phyloP scores from a whole-genome alignment of 129 eudicot species.

The Flaveria ramosissima region DNA sequence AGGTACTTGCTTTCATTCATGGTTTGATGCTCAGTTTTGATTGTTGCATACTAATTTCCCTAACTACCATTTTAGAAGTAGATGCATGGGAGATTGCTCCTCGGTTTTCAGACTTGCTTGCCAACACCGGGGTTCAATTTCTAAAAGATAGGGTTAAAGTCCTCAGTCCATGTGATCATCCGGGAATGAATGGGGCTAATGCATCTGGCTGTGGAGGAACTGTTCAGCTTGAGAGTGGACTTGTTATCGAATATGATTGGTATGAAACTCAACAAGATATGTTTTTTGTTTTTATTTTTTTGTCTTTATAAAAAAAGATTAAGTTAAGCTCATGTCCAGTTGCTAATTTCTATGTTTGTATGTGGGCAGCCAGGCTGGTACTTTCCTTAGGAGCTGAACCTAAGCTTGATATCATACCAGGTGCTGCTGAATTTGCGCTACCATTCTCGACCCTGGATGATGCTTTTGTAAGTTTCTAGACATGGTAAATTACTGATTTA shows the following conservation, averaged over 20 bases:
- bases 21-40: slow-evolving; percentile 2
- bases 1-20: slow-evolving; percentile 50
- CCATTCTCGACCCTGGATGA: slow-evolving; percentile 93
- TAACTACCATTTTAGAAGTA: slow-evolving; percentile 59
- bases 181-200: slow-evolving; percentile 46
- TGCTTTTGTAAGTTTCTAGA: slow-evolving; percentile 73
- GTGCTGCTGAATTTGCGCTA: slow-evolving; percentile 81
- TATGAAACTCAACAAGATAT: slow-evolving; percentile 27
- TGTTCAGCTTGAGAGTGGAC: slow-evolving; percentile 94
- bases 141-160: slow-evolving; percentile 71
- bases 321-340: not conserved
- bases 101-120: slow-evolving; percentile 82
- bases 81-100: slow-evolving; percentile 99
- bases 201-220: slow-evolving; percentile 62
- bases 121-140: slow-evolving; percentile 68
- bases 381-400: slow-evolving; percentile 97
- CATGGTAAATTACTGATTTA: not conserved
- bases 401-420: slow-evolving; percentile 81
- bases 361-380: slow-evolving; percentile 99
- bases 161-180: slow-evolving; percentile 63
- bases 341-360: slow-evolving; percentile 45
- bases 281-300: not conserved
- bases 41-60: slow-evolving; percentile 17
- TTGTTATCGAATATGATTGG: slow-evolving; percentile 95
- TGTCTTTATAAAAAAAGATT: not conserved